Base-by-base conservation (phyloP, 2,329 filamentous ascomycete genomes). In the Diaporthe caulivora region DNA sequence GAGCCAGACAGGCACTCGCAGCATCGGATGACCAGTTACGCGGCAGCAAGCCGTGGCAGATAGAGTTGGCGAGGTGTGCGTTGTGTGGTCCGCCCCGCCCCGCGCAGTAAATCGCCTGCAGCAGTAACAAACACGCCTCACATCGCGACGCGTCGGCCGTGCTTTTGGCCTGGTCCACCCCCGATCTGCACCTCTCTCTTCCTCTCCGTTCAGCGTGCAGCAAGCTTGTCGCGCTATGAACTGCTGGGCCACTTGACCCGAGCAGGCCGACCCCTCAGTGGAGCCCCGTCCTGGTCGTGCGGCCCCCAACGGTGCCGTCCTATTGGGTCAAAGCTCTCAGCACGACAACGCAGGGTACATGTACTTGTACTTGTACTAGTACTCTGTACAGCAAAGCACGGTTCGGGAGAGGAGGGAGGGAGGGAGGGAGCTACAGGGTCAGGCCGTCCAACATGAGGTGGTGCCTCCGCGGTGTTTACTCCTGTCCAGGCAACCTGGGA, bases 231-330 rank as follows among this genome's bases (percentile, higher is more conserved):
- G 44, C 62, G 62, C 62, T 67, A 53, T 53, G 62, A 34, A 67
- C 62, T 53, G 9, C 44, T 53, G 62, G 62, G 62, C 62, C 62
- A 67, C 62, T 67, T 67, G 62, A 67, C 62, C 62, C 62, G 62
- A 49, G 34, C 44, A 40, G 62, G n/a, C 62, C 62, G 62, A 67
- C 62, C 62, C 62, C 62, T 67, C 62, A 67, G 62, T 67, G 62
- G 62, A 67, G 62, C 62, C 44, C 44, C 62, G 21, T 15, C 31
- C 24, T 51, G 60, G 60, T 49, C 44, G 31, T 37, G 44, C 57
- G 57, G 37, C 11, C 37, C 57, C 17, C 40, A 42, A 65, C 13
- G 60, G 60, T 37, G 62, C 47, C 47, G 62, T 67, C 31, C 42
- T 47, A 67, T 67, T 67, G 62, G 62, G 62, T 53, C 62, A 53